Base-by-base conservation (phyloP, 192 early-diverging fungal species). In the Coemansia sp. region DNA sequence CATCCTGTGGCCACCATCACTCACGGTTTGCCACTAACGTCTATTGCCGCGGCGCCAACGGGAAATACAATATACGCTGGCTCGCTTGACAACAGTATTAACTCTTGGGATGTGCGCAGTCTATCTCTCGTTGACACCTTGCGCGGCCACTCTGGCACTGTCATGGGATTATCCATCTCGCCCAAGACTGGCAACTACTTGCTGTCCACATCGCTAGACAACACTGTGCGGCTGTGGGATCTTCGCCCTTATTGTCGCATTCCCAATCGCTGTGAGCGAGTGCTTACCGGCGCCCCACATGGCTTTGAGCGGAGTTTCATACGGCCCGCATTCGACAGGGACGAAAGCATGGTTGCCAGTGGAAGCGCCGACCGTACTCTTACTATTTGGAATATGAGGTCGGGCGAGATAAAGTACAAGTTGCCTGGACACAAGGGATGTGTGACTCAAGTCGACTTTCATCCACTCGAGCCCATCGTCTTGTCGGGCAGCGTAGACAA, bases 241-340 rank as follows among this genome's bases (percentile, higher is more conserved):
- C 86, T 98, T 4, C 93, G 93, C 32, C 97, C 95, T 3, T 98
- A 93, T 64, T 75, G 76, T 44, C 61, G 67, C 41, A 86, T 89
- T 0, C 74, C 89, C 11, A 89, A 90, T 62, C 87, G 97, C n/a
- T 81, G 92, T 58, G 77, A 91, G 64, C 91, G 90, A 59, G 87
- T 88, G 17, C 90, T 94, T 75, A 87, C 70, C 71, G 93, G 95
- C 6, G 96, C 96, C 4, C 94, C 95, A 27, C 95, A 98, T 67
- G 95, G 95, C 17, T 95, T 93, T 70, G 97, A 99, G 65, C 94
- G 93, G 85, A 95, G 95, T 62, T 84, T 99, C 41, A 87, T 98
- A 36, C 85, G 89, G 22, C 95, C 96, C 0, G 89, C 93, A 20
- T 98, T 96, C 91, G 92, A 92, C 17, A 84, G 87, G 3, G 92